These are phyloP conservation scores for Aureobasidium sp. DNA, from an alignment of 2,329 filamentous ascomycete species.

Conservation along the genomic window DNA sequence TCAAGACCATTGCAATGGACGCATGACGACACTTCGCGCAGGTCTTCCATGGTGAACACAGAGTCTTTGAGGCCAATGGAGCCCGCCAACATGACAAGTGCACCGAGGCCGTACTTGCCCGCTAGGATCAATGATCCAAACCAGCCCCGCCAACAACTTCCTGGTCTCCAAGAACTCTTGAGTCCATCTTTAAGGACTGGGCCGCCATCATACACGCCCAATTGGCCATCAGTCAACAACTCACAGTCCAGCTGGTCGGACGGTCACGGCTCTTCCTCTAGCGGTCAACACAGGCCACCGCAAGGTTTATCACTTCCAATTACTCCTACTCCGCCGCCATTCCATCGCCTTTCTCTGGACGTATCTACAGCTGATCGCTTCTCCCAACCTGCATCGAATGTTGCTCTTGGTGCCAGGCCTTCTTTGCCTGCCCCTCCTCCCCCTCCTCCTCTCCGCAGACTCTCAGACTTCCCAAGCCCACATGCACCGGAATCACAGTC, in stretches of 20 bases:
- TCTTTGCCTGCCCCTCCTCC: neutral
- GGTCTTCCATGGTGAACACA: neutral
- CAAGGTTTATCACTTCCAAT: neutral
- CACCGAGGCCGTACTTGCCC: neutral
- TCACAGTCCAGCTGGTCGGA: neutral
- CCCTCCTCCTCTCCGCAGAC: neutral
- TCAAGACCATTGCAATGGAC: neutral
- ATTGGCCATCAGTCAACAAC: slow-evolving; percentile 14
- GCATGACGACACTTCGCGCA: neutral
- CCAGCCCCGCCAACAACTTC: slow-evolving; percentile 13
- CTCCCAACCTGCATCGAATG: neutral
- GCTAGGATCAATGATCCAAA: neutral
- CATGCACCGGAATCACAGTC: neutral
- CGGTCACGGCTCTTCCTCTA: neutral
- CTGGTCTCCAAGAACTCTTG: slow-evolving; percentile 13
- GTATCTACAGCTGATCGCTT: neutral
- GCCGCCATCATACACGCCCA: neutral
- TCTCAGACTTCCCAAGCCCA: neutral
- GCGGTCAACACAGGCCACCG: neutral
- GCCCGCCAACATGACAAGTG: neutral
- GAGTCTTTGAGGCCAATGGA: slow-evolving; percentile 12
- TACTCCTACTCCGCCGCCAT: slow-evolving; percentile 1
- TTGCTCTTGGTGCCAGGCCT: neutral
- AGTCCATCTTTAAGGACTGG: slow-evolving; percentile 8
- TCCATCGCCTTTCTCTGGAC: slow-evolving; percentile 8